phyloP scores from a whole-genome alignment of 352 stramenopile species.

The Aphanomyces astaci region DNA sequence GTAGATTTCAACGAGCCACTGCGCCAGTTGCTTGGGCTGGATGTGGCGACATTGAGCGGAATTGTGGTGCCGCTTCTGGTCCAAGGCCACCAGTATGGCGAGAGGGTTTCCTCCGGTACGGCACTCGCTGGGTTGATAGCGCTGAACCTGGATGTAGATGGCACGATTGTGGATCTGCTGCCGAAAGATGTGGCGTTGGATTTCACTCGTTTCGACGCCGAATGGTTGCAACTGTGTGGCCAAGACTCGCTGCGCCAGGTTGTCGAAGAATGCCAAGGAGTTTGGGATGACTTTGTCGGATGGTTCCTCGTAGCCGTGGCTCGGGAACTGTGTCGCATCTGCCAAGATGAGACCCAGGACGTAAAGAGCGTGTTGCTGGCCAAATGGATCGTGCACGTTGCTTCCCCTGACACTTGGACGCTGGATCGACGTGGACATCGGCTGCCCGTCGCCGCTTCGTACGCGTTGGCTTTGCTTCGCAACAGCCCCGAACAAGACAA shows the following conservation, averaged over 20 bases:
- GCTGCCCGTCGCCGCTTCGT: background rate
- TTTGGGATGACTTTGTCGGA: background rate
- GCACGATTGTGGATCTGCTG: background rate
- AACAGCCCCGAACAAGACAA: too few species aligned
- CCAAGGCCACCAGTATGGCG: slow-evolving; percentile 43
- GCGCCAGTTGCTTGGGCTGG: background rate
- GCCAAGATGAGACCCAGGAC: background rate
- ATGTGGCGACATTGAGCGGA: slow-evolving; percentile 33
- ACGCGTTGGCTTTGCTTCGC: background rate
- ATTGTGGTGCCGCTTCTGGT: slow-evolving; percentile 58
- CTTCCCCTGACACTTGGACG: background rate
- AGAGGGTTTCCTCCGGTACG: slow-evolving; percentile 20
- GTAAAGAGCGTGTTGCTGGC: background rate
- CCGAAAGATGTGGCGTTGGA: background rate
- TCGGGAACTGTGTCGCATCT: background rate
- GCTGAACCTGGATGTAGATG: background rate
- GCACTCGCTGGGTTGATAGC: background rate
- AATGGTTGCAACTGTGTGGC: background rate
- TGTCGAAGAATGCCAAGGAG: background rate
- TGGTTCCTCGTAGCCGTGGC: background rate
- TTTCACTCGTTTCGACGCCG: background rate
- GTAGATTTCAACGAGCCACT: slow-evolving; percentile 37
- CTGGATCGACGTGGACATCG: too few species aligned
- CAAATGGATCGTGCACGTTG: background rate
- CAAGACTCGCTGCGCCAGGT: background rate